Conservation (phyloP, 2,329 filamentous ascomycete genomes). For the Botrytis aclada region DNA sequence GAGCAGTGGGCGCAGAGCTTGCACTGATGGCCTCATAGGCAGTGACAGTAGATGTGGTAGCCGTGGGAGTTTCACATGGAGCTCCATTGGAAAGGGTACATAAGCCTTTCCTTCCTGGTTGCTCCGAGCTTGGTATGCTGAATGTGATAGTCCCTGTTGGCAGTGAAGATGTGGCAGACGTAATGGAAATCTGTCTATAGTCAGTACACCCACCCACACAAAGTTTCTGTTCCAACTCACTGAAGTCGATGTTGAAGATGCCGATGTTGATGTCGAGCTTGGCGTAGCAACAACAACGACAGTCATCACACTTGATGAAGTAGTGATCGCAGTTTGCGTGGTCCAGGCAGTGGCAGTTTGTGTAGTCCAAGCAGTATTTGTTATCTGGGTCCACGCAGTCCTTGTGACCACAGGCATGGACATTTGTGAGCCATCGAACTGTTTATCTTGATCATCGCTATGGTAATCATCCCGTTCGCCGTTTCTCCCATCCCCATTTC, state of each 20-base stretch:
- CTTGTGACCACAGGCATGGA: background rate
- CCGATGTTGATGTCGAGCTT: background rate
- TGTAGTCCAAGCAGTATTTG: slow-evolving; percentile 16
- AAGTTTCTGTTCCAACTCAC: background rate
- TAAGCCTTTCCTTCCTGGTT: slow-evolving; percentile 10
- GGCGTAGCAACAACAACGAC: background rate
- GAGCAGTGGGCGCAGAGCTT: slow-evolving; percentile 3
- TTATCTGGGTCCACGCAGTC: slow-evolving; percentile 10
- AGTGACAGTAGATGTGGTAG: slow-evolving; percentile 3
- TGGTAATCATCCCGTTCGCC: background rate
- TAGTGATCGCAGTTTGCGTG: slow-evolving; percentile 4
- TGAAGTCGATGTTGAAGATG: background rate
- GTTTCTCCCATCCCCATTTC: background rate
- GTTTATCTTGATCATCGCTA: background rate
- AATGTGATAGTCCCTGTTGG: background rate
- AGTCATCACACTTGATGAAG: slow-evolving; percentile 3
- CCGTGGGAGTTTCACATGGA: background rate
- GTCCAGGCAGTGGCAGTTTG: slow-evolving; percentile 12
- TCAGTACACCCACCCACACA: background rate
- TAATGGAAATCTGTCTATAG: slow-evolving; percentile 7
- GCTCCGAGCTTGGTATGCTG: slow-evolving; percentile 6
- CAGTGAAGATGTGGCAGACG: background rate
- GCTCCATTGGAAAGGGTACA: slow-evolving; percentile 9
- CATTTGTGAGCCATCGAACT: background rate
- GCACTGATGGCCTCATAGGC: background rate